Conservation (phyloP, 495 filamentous ascomycete species). For the Daldinia decipiens region DNA sequence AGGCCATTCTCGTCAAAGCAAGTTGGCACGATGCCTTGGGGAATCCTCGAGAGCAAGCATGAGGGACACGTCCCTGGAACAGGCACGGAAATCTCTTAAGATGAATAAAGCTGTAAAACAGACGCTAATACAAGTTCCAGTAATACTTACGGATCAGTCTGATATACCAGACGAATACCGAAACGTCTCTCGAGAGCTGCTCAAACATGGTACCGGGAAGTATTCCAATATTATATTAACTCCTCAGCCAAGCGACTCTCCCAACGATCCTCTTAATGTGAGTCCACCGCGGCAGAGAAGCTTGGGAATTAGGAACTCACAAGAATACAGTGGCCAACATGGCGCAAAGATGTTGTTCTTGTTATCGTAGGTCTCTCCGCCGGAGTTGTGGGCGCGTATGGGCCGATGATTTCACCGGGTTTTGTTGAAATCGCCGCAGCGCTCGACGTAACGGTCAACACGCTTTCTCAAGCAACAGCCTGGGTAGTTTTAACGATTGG, state of each 20-base stretch:
- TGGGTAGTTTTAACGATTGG: constrained; percentile 53
- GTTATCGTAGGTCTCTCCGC: constrained; percentile 64
- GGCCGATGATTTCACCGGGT: constrained; percentile 64
- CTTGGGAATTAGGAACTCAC: constrained; percentile 31
- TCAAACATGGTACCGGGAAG: constrained; percentile 63
- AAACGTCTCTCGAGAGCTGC: constrained; percentile 51
- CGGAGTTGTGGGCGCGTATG: constrained; percentile 65
- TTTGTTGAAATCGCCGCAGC: constrained; percentile 54
- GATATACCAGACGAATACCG: constrained; percentile 58
- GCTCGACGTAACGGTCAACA: constrained; percentile 50
- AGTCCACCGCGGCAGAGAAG: constrained; percentile 14
- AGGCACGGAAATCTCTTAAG: constrained; percentile 45
- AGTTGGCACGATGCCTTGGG: constrained; percentile 45
- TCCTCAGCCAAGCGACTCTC: constrained; percentile 64
- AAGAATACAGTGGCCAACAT: constrained; percentile 58
- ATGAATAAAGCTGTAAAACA: constrained; percentile 7
- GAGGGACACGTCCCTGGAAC: constrained; percentile 62
- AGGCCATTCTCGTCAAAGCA: constrained; percentile 12
- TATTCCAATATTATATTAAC: constrained; percentile 60
- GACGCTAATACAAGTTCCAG: constrained; percentile 38
- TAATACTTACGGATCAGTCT: constrained; percentile 57
- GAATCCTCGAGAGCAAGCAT: constrained; percentile 48
- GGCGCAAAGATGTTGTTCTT: constrained; percentile 65
- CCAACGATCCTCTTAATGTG: constrained; percentile 65
- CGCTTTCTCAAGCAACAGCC: constrained; percentile 51